Evolutionary conservation across 257 asterid genomes (phyloP), one percentile per base, ranked within the genome.

Genomic region (Sherardia arvensis): DNA sequence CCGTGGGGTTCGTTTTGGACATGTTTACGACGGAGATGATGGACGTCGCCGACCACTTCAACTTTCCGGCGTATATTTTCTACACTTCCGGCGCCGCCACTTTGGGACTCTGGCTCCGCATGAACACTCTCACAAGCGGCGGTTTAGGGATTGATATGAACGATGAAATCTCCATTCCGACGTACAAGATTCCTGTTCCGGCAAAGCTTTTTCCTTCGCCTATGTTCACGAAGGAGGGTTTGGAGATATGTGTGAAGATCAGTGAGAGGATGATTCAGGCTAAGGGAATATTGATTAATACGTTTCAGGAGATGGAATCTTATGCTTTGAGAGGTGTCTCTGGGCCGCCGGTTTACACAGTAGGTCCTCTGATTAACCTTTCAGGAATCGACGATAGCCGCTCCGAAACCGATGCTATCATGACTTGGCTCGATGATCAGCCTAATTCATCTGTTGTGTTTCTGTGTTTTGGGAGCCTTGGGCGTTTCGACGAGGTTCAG

Each of bases 1-100:
- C 62, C 0, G 64, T 71, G 0, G 88, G 85, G 3, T 54, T 86
- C 0, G 79, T 83, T 38, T 67, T 86, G 1, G 88, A 81, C 72
- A 66, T 86, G 83, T 85, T 85, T 73, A 81, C 83, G 64, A 72
- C 78, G 1, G 62, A 62, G 1, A 83, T 81, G 78, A 53, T 72
- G 20, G 80, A 77, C 8, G 64, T 86, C 0, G 94, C 87, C 7
- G 17, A 64, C 0, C 86, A 83, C 25, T 76, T 83, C 36, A 8
- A 49, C 10, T 15, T 85, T 18, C 80, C 87, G 3, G 7, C 94
- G 0, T 81, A 81, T 61, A 62, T 79, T 1, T 85, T 75, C 76
- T 81, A 69, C 77, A 76, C 90, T 0, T 78, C 86, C 2, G 75
- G 82, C 3, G 87, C 85, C 7, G 23, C 67, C 6, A 6, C 40